Conservation (phyloP, 495 filamentous ascomycete species). For the Neurospora terricola region DNA sequence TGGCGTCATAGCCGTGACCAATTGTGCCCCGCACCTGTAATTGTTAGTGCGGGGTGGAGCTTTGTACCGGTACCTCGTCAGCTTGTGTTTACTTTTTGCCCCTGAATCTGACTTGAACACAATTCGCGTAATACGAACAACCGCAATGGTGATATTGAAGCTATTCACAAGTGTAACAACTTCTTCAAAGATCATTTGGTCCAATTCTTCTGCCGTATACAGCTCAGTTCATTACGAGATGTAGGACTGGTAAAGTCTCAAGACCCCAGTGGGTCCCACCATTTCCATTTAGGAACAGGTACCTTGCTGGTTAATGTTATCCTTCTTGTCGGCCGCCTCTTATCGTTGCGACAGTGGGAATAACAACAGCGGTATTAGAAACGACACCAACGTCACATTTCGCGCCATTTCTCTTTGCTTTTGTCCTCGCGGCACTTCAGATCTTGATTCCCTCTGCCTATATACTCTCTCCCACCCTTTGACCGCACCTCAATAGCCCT, state of each 20-base stretch:
- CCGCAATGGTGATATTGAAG: background rate
- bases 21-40: constrained; percentile 10
- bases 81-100: background rate
- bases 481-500: background rate
- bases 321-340: background rate
- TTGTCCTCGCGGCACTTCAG: background rate
- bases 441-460: background rate
- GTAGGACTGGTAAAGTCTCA: background rate
- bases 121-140: background rate
- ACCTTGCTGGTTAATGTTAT: background rate
- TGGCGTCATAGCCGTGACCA: constrained; percentile 14
- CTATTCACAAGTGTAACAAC: background rate
- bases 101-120: background rate
- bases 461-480: background rate
- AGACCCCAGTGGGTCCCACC: background rate
- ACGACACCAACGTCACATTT: background rate
- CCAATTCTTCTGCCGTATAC: background rate
- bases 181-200: background rate
- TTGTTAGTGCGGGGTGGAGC: constrained; percentile 5
- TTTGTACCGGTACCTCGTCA: background rate
- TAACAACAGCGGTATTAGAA: background rate
- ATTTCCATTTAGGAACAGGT: background rate
- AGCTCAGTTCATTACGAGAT: background rate
- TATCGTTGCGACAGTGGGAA: background rate
- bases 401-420: background rate